A percentile compares a stretch with the other conserved stretches of the same genome.
Evolutionary conservation across 345 rosid genomes (phyloP).

Genomic region (Rhodomyrtus tomentosa): DNA sequence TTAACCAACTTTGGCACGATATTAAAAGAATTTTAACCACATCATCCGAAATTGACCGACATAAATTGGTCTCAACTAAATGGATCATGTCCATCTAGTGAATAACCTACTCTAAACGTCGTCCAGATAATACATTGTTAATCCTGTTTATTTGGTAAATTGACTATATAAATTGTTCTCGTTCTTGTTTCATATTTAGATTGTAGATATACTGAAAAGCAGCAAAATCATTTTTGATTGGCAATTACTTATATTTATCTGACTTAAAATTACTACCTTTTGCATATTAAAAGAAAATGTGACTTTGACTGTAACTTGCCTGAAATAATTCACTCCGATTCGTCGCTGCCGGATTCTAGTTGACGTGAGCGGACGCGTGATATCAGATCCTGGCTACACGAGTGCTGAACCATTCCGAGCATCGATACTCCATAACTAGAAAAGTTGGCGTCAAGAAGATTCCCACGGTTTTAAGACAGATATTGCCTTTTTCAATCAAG

Average conservation of each 20-base stretch:
- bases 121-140: not conserved
- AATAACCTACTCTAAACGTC: not conserved
- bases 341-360: not conserved
- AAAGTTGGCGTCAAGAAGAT: not conserved
- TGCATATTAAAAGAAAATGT: not conserved
- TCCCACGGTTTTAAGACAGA: not conserved
- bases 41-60: fast-evolving
- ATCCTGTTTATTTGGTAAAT: not conserved
- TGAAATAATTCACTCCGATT: not conserved
- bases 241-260: not conserved
- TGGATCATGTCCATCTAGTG: not conserved
- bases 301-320: not conserved
- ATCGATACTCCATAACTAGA: not conserved
- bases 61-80: not conserved
- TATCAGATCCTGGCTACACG: not conserved
- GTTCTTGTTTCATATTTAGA: not conserved
- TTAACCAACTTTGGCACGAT: not conserved
- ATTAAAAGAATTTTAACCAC: not conserved
- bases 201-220: not conserved
- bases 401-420: not conserved
- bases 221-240: not conserved
- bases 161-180: not conserved
- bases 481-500: not conserved
- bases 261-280: not conserved
- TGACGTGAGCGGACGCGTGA: not conserved